Conservation (phyloP, 345 rosid species). For the Pugionium dolabratum region DNA sequence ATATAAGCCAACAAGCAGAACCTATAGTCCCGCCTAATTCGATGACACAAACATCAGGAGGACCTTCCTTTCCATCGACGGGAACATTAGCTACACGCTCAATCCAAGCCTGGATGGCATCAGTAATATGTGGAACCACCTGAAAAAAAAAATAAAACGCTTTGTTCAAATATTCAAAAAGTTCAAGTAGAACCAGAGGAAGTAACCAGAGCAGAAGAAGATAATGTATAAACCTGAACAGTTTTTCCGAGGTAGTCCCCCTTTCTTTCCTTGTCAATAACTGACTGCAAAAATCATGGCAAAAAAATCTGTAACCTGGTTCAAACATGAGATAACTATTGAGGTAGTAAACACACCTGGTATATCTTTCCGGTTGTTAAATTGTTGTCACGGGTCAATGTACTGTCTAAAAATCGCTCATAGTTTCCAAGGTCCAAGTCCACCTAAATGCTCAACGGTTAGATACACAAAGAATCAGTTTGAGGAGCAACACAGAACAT, state of each 20-base stretch:
- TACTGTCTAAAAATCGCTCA: conserved; percentile 72
- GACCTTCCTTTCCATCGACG: conserved; percentile 81
- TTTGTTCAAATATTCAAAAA: conserved; percentile 16
- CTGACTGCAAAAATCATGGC: conserved; percentile 52
- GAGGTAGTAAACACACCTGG: conserved; percentile 51
- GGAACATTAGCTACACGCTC: conserved; percentile 84
- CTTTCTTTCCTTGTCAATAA: conserved; percentile 81
- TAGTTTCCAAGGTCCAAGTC: conserved; percentile 89
- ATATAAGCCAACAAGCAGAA: conserved; percentile 26
- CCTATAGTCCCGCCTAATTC: conserved; percentile 99
- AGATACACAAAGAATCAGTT: conserved; percentile 1
- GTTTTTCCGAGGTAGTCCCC: conserved; percentile 99
- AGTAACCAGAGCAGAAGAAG: conserved; percentile 7
- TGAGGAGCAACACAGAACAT: neutral
- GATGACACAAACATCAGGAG: conserved; percentile 96
- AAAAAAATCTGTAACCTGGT: neutral
- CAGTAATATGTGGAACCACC: conserved; percentile 98
- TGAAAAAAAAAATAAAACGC: conserved; percentile 25
- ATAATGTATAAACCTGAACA: conserved; percentile 65
- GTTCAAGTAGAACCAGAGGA: conserved; percentile 11
- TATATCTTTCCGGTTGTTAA: conserved; percentile 83
- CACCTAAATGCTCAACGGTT: conserved; percentile 50
- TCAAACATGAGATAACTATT: conserved; percentile 8
- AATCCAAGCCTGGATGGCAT: conserved; percentile 96
- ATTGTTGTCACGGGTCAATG: conserved; percentile 75